Evolutionary conservation across 495 filamentous ascomycete species (phyloP).

Genomic region (Chaetomium cochliodes): DNA sequence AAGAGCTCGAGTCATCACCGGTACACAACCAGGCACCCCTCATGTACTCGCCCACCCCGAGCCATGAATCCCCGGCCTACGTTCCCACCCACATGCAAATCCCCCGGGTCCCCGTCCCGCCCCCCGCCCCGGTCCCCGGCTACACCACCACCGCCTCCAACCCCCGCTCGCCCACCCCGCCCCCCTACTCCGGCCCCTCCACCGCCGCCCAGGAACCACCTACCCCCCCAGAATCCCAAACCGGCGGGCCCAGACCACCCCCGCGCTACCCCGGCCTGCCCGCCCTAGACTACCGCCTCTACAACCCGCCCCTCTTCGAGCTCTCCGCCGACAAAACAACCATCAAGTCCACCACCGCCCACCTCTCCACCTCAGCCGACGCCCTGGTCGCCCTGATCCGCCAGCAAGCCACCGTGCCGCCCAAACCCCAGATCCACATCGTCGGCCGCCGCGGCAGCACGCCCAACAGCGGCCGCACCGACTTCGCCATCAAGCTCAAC

Average conservation of each 20-base stretch:
- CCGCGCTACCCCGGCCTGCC: slow-evolving; percentile 47
- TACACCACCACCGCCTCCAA: background rate
- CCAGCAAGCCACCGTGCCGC: slow-evolving; percentile 49
- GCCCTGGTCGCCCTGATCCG: slow-evolving; percentile 47
- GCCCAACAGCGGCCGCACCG: slow-evolving; percentile 26
- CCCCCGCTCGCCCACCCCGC: slow-evolving; percentile 32
- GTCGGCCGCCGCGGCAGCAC: slow-evolving; percentile 37
- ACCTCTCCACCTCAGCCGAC: slow-evolving; percentile 42
- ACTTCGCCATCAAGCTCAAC: slow-evolving; percentile 55
- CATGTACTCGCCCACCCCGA: background rate
- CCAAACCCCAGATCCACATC: slow-evolving; percentile 52
- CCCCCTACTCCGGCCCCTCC: slow-evolving; percentile 49
- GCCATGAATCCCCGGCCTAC: slow-evolving; percentile 1
- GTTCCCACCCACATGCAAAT: background rate
- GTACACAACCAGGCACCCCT: slow-evolving; percentile 11
- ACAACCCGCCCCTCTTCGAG: slow-evolving; percentile 47
- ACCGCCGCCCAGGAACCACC: slow-evolving; percentile 28
- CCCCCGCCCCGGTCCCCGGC: slow-evolving; percentile 4
- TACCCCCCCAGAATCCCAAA: slow-evolving; percentile 23
- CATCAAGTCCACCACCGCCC: slow-evolving; percentile 43
- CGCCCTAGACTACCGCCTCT: slow-evolving; percentile 50
- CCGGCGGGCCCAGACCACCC: slow-evolving; percentile 26
- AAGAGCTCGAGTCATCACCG: slow-evolving; percentile 20
- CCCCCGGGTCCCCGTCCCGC: background rate
- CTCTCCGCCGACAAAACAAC: slow-evolving; percentile 49